These are phyloP conservation scores for Kondoa subrosea DNA, from an alignment of 768 basidiomycete genomes.

Conservation along the genomic window DNA sequence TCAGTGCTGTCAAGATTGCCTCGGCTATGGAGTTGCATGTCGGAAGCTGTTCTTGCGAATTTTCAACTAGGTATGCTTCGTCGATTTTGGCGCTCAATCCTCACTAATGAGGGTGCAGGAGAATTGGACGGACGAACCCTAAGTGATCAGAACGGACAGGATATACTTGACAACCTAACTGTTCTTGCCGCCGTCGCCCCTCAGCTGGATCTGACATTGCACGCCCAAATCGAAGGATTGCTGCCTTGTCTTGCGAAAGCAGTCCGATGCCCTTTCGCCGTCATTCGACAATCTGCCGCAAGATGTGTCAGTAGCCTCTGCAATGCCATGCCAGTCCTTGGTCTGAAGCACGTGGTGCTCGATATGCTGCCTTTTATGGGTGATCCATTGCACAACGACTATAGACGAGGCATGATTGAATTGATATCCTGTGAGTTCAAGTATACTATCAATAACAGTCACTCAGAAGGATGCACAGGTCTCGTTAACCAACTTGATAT, in stretches of 20 bases:
- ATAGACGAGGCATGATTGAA: conserved; percentile 80
- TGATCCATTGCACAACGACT: conserved; percentile 53
- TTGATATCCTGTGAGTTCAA: conserved; percentile 78
- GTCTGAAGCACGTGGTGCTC: conserved; percentile 81
- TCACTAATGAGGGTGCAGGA: no score
- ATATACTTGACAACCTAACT: conserved; percentile 80
- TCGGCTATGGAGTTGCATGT: conserved; percentile 53
- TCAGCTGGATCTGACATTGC: conserved; percentile 52
- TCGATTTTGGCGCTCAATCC: not conserved
- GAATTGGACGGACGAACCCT: not conserved
- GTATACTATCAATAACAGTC: no score
- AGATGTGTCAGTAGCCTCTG: conserved; percentile 75
- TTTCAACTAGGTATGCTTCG: not conserved
- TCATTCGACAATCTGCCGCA: conserved; percentile 74
- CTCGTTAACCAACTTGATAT: conserved; percentile 80
- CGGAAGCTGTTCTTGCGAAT: not conserved
- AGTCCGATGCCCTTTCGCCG: conserved; percentile 69
- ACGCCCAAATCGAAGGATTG: conserved; percentile 50
- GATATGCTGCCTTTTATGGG: conserved; percentile 61
- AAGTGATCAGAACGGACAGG: conserved; percentile 39
- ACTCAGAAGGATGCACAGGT: conserved; percentile 39
- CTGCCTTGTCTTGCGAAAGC: conserved; percentile 63
- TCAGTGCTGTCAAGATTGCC: conserved; percentile 62
- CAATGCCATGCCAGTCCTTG: conserved; percentile 63
- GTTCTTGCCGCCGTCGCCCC: conserved; percentile 68